Base-by-base conservation (phyloP, 2,329 filamentous ascomycete species). In the Colletotrichum cereale region DNA sequence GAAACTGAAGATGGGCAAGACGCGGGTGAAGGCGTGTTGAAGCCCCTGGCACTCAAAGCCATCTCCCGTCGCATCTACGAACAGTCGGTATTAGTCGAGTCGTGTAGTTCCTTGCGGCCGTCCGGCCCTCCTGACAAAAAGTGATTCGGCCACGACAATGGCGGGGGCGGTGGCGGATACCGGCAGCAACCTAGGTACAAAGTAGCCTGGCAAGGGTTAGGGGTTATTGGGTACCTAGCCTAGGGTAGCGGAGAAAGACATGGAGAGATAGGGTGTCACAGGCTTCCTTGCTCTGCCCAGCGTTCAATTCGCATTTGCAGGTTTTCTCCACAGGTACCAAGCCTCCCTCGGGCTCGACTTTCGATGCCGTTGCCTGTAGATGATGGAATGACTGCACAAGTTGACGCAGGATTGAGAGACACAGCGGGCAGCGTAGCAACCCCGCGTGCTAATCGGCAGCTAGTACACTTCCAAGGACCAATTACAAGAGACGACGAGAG, bases 21-120 rank as follows among this genome's bases (percentile, higher is more conserved):
- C 31, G 26, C 52, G 65, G 48, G 40, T 62, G 40, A 62, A 56
- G 65, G 48, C 44, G 40, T 56, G 31, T 64, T 29, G 31, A 66
- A 38, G 47, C 31, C 29, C n/a, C 44, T 36, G 60, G 61, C 12
- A 24, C 38, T 55, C 47, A 7, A 38, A 56, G 64, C 24, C 38
- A 44, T 60, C 38, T 67, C 48, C 63, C 67, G 40, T 50, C 36
- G 40, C 29, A 57, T 36, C 40, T 40, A 63, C 42, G 26, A 66
- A 36, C 56, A 56, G 63, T 56, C 66, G 63, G 63, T 58, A 62
- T 42, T 50, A 26, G 56, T 71, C 48, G 63, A 71, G 48, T 71
- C 34, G 67, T 62, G 63, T 31, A 57, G 63, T 24, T 50, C 66
- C 56, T 71, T 62, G 67, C 50, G 50, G 62, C 36, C 47, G 11